These are phyloP conservation scores for Trichoderma sp. DNA, from an alignment of 2,329 filamentous ascomycete genomes.

Conservation along the genomic window DNA sequence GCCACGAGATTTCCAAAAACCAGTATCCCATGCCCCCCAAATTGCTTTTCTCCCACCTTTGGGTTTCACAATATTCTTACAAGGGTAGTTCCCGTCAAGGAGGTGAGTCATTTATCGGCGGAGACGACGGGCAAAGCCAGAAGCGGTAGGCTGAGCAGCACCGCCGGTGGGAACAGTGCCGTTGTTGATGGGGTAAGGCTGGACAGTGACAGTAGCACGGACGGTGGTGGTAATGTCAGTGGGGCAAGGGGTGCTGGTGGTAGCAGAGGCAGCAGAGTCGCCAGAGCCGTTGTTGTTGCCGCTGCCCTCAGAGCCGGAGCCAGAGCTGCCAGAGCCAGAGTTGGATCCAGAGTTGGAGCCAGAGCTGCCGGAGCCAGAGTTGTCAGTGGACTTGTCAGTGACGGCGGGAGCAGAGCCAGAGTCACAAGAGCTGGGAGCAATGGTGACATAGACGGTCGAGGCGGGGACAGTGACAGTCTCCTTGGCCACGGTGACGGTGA, in stretches of 20 bases:
- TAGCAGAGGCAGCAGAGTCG: constrained; percentile 26
- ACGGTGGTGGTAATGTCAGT: constrained; percentile 25
- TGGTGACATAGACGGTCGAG: constrained; percentile 38
- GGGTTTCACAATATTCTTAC: background rate
- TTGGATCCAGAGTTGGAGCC: background rate
- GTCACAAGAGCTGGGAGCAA: constrained; percentile 23
- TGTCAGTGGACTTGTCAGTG: constrained; percentile 23
- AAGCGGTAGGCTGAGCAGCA: constrained; percentile 24
- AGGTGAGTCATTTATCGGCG: constrained; percentile 29
- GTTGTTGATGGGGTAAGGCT: constrained; percentile 43
- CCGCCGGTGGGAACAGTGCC: constrained; percentile 27
- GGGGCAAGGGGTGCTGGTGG: constrained; percentile 23
- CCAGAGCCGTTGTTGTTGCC: constrained; percentile 18
- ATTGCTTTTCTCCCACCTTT: background rate
- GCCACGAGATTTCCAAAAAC: background rate
- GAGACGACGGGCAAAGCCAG: constrained; percentile 36
- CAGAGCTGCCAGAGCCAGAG: background rate
- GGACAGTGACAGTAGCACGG: constrained; percentile 35
- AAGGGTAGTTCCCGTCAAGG: background rate
- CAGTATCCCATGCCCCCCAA: background rate
- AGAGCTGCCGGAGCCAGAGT: constrained; percentile 8
- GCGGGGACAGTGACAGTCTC: constrained; percentile 30
- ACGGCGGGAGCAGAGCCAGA: constrained; percentile 24
- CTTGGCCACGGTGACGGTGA: constrained; percentile 29
- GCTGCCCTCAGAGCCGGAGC: constrained; percentile 16